Base-by-base conservation (phyloP, 2,329 filamentous ascomycete species). In the Cladosporium cucumerinum region DNA sequence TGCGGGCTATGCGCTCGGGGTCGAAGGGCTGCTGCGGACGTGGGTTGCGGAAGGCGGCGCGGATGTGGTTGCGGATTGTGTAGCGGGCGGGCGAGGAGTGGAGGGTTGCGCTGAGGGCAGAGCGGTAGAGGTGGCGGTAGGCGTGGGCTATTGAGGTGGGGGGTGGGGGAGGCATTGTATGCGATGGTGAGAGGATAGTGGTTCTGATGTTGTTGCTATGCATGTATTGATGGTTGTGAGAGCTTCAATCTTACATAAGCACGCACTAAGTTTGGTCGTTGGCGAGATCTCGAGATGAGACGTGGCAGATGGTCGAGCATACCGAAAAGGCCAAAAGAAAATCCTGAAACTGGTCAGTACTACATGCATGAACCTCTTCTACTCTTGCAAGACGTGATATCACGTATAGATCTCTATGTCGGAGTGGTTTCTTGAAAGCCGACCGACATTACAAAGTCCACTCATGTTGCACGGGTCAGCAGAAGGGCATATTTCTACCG, bases 81-180 rank as follows among this genome's bases (percentile, higher is more conserved):
- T 82, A 89, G 62, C 90, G 87, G 32, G 87, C 85, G 18, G 90
- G 91, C 67, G 85, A 84, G 16, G 90, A 85, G 79, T 87, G 91
- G 46, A 51, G 28, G 25, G 94, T 86, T 4, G 90, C 91, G 32
- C 82, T 85, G n/a, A 93, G 82, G 21, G 85, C 80, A 7, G 82
- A 82, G 61, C 88, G 86, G 73, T 90, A 89, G 36, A 95, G 81
- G 65, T 85, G 81, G 66, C 91, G 85, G 77, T 94, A 95, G 55
- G 71, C 69, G 18, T 65, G 68, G 25, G 71, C 28, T n/a, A 54
- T 39, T 3, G 59, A 34, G 14, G 26, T 28, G 26, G 7, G 2
- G 18, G 36, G 6, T 43, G 18, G 36, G 18, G 36, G 7, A 21
- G 39, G n/a, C 39, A 46, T 46, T 46, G 39, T 18, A 4, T 18